Evolutionary conservation across 495 filamentous ascomycete genomes (phyloP), one percentile per base, ranked within the genome.

Genomic region (Usnea hakonensis): DNA sequence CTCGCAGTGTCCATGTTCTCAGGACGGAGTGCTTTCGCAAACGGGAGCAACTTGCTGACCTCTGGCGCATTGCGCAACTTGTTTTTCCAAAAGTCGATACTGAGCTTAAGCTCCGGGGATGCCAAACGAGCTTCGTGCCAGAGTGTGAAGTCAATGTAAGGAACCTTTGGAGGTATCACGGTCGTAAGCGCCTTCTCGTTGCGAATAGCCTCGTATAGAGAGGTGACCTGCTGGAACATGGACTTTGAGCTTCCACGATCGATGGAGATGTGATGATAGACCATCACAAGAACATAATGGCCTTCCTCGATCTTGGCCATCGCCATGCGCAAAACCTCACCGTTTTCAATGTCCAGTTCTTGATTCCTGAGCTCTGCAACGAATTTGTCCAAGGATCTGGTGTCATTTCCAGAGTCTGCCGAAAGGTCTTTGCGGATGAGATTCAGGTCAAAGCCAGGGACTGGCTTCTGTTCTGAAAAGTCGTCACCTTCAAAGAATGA

Each of bases 281-380:
- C 33, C 66, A 73, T 55, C 68, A 77, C 59, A 64, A 74, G 64
- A 55, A 74, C 35, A 67, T 70, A 46, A 40, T 74, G 10, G 61
- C 67, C 54, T 54, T 69, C 33, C 33, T 68, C 37, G 59, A 72
- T 32, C 55, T 75, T 46, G 55, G 70, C 16, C 36, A 59, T 32
- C 26, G 61, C 54, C 43, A 68, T 64, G 26, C 68, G 53, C 55
- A 70, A 60, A 17, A 66, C 60, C 52, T 73, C 69, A 23, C 71
- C 71, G 10, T 63, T 61, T 43, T 73, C 71, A 56, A 73, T 68
- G 40, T 73, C 58, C 32, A 73, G 30, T 52, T 65, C 57, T 28
- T 64, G 58, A 21, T 43, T 23, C 26, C 52, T 58, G 35, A 71
- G 57, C 21, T 60, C 60, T 32, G 44, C 46, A 14, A 65, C 57